These are phyloP conservation scores for Macrophomina pseudophaseolina DNA, from an alignment of 2,329 filamentous ascomycete genomes.

Conservation along the genomic window DNA sequence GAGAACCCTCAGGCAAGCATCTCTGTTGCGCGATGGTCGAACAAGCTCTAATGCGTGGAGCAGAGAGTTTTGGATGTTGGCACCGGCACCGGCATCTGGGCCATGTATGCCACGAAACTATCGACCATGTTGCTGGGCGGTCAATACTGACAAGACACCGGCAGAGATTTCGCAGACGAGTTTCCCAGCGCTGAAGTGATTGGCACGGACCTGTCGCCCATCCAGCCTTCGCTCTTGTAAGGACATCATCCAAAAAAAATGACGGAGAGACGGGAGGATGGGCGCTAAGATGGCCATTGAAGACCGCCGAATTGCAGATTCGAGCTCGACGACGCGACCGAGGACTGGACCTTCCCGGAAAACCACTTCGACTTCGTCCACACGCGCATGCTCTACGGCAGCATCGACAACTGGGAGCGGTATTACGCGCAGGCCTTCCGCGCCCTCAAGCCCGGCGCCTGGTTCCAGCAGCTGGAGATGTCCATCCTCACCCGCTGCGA, in stretches of 20 bases:
- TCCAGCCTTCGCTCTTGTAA: conserved; percentile 41
- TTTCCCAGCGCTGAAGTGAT: conserved; percentile 43
- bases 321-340: conserved; percentile 56
- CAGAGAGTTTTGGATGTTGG: conserved; percentile 45
- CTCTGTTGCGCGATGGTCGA: too few species aligned
- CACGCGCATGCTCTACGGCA: conserved; percentile 31
- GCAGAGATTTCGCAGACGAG: conserved; percentile 40
- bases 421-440: conserved; percentile 33
- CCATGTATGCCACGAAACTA: conserved; percentile 35
- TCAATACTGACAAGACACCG: not conserved
- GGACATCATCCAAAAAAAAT: not conserved
- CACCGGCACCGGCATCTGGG: conserved; percentile 49
- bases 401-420: conserved; percentile 33
- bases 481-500: conserved; percentile 34
- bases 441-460: conserved; percentile 34
- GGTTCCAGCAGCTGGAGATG: conserved; percentile 37
- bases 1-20: conserved; percentile 31
- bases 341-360: conserved; percentile 37
- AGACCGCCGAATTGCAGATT: conserved; percentile 55
- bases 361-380: conserved; percentile 36
- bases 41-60: not conserved
- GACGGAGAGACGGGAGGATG: conserved; percentile 38
- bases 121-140: not conserved
- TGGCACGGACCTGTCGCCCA: conserved; percentile 55
- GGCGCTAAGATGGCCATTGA: conserved; percentile 54